Percentiles rank a stretch among this genome's conserved stretches.
These are phyloP conservation scores for Trichophyton schoenleinii DNA, from an alignment of 2,329 filamentous ascomycete genomes.

Conservation along the genomic window DNA sequence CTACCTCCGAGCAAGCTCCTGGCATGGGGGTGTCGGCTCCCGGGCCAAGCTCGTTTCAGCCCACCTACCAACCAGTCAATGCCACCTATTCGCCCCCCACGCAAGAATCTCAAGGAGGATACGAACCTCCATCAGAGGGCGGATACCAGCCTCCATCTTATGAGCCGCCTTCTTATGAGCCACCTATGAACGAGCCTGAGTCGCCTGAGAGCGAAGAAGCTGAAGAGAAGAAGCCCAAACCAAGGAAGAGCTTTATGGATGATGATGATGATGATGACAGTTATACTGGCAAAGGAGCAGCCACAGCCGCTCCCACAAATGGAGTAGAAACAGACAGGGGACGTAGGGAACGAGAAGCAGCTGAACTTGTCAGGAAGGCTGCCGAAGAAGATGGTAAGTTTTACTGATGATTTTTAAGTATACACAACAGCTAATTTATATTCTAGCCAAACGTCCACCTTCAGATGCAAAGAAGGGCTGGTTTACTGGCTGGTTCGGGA, in stretches of 20 bases:
- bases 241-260: slow-evolving; percentile 65
- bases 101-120: slow-evolving; percentile 8
- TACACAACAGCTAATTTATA: slow-evolving; percentile 11
- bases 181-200: slow-evolving; percentile 19
- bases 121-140: slow-evolving; percentile 21
- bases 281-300: slow-evolving; percentile 44
- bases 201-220: slow-evolving; percentile 42
- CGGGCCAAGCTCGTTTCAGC: background rate
- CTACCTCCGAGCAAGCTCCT: slow-evolving; percentile 3
- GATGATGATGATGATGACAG: slow-evolving; percentile 63
- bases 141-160: slow-evolving; percentile 25
- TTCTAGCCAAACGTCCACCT: slow-evolving; percentile 26
- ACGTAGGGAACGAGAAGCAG: slow-evolving; percentile 64
- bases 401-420: slow-evolving; percentile 1
- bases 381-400: slow-evolving; percentile 54
- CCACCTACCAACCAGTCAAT: background rate
- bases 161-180: slow-evolving; percentile 15
- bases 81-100: background rate
- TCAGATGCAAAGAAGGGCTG: slow-evolving; percentile 45
- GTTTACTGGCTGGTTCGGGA: slow-evolving; percentile 73
- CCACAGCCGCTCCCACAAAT: slow-evolving; percentile 22
- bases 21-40: slow-evolving; percentile 5
- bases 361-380: slow-evolving; percentile 72
- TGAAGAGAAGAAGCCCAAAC: slow-evolving; percentile 47
- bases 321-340: slow-evolving; percentile 46